phyloP scores from a whole-genome alignment of 345 rosid genomes.

The Pseudoturritis turrita region DNA sequence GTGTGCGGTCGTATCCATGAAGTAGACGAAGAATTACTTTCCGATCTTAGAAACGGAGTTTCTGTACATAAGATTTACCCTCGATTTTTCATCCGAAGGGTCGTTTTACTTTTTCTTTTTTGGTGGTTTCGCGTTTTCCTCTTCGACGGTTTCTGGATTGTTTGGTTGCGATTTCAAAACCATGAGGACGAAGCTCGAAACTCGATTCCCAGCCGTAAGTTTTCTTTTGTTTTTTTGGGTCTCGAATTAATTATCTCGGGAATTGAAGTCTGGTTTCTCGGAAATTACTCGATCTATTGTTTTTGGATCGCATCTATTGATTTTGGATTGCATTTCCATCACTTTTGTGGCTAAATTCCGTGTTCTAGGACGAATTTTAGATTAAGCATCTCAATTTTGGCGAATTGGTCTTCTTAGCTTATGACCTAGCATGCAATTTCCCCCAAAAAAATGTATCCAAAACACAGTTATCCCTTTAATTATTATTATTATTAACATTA shows the following conservation, averaged over 20 bases:
- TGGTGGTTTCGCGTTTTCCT: background rate
- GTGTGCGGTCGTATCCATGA: constrained; percentile 9
- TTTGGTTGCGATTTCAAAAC: background rate
- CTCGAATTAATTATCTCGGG: background rate
- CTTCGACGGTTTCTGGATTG: constrained; percentile 1
- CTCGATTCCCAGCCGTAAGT: constrained; percentile 39
- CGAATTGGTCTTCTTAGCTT: constrained; percentile 10
- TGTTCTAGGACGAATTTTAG: background rate
- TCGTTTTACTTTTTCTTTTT: background rate
- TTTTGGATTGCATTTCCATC: background rate
- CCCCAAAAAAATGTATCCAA: no score
- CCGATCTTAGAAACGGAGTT: constrained; percentile 10
- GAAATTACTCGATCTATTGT: background rate
- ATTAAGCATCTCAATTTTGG: background rate
- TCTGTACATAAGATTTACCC: constrained; percentile 7
- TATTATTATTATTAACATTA: no score
- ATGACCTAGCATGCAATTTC: no score
- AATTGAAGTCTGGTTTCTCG: background rate
- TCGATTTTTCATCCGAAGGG: background rate
- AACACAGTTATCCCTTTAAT: no score
- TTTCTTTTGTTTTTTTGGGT: background rate
- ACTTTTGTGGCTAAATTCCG: background rate
- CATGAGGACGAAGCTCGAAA: constrained; percentile 41
- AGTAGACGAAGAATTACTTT: background rate
- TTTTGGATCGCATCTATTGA: background rate